A percentile compares a stretch with the other conserved stretches of the same genome.
Evolutionary conservation across 139 green algal species (phyloP).

Genomic region (Chlamydomonas incerta): DNA sequence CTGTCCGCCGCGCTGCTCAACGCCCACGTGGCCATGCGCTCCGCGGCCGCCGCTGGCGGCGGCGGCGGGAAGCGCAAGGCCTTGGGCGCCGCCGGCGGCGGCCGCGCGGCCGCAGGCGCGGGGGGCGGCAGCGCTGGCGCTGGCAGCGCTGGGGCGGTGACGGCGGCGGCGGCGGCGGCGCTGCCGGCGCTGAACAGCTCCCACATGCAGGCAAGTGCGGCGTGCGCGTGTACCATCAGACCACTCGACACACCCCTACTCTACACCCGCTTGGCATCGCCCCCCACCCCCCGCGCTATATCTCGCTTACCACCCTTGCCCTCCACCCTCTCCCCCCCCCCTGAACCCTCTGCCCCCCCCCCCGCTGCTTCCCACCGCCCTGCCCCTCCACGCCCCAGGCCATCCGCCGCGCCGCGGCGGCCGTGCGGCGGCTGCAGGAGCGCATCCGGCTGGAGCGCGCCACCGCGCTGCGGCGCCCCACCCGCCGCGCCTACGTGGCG

Average conservation of each 20-base stretch:
- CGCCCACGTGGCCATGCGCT: neutral
- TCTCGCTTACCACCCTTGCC: too few species aligned
- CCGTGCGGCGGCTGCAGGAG: constrained; percentile 21
- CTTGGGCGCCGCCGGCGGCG: neutral
- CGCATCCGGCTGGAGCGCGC: constrained; percentile 12
- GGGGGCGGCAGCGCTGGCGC: too few species aligned
- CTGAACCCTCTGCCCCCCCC: too few species aligned
- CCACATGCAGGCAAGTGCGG: neutral
- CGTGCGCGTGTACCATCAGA: too few species aligned
- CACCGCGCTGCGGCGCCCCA: constrained; percentile 1
- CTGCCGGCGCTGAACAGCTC: neutral
- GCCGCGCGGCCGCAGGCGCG: too few species aligned
- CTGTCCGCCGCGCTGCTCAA: constrained; percentile 20
- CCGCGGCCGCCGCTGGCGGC: neutral
- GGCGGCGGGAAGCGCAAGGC: neutral
- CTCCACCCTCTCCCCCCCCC: too few species aligned
- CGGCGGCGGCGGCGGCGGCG: neutral
- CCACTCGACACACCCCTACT: too few species aligned
- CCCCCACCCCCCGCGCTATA: too few species aligned
- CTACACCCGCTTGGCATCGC: too few species aligned
- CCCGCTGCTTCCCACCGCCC: too few species aligned
- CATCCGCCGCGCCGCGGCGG: neutral
- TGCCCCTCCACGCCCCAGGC: too few species aligned
- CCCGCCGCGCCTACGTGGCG: constrained; percentile 18
- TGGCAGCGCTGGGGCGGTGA: too few species aligned